Evolutionary conservation across 176 grass and related monocot species (phyloP).

Genomic region (Metroxylon sagu): DNA sequence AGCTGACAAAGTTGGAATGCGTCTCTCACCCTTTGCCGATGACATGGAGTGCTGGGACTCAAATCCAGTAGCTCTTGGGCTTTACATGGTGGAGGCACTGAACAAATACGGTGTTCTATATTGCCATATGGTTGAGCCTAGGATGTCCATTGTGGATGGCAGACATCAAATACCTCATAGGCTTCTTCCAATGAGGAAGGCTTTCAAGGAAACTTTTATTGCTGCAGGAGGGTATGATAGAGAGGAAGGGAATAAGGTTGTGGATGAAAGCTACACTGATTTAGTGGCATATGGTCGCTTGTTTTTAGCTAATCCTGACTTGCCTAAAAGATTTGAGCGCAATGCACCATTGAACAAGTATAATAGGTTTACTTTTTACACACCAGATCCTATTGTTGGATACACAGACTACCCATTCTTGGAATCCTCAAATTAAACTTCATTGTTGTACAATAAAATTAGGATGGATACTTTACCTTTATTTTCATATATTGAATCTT

Average conservation of each 20-base stretch:
- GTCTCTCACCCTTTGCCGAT: slow-evolving; percentile 35
- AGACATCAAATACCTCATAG: slow-evolving; percentile 17
- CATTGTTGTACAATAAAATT: background rate
- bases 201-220: slow-evolving; percentile 36
- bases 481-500: too few relatives aligned
- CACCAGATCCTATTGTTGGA: slow-evolving; percentile 27
- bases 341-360: slow-evolving; percentile 37
- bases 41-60: slow-evolving; percentile 23
- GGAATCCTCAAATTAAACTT: slow-evolving; percentile 2
- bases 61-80: slow-evolving; percentile 32
- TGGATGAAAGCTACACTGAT: slow-evolving; percentile 35
- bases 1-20: slow-evolving; percentile 27
- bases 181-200: slow-evolving; percentile 35
- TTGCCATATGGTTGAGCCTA: slow-evolving; percentile 44
- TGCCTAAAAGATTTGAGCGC: slow-evolving; percentile 32
- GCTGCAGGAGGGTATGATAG: slow-evolving; percentile 42
- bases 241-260: slow-evolving; percentile 35
- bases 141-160: slow-evolving; percentile 21
- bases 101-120: slow-evolving; percentile 32
- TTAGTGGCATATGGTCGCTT: slow-evolving; percentile 38
- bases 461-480: background rate
- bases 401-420: slow-evolving; percentile 50
- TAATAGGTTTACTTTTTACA: slow-evolving; percentile 42
- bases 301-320: slow-evolving; percentile 57
- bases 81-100: slow-evolving; percentile 41